A percentile compares a stretch with the other conserved stretches of the same genome.
These are phyloP conservation scores for Pyrrhoderma noxium DNA, from an alignment of 1,284 basidiomycete species.

Conservation along the genomic window DNA sequence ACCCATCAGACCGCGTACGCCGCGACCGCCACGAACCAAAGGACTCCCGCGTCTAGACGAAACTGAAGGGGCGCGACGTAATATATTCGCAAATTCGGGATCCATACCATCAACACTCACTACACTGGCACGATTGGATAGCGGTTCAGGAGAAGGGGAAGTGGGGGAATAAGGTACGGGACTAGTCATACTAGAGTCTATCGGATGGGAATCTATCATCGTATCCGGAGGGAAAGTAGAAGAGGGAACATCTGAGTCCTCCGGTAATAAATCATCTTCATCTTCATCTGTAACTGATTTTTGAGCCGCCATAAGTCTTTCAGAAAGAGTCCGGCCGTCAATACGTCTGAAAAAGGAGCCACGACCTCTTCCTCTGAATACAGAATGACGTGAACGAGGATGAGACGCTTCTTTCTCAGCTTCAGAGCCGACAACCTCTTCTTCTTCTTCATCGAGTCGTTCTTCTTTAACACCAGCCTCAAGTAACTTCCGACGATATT, in stretches of 20 bases:
- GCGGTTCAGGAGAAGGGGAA: conserved; percentile 28
- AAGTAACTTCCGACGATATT: conserved; percentile 47
- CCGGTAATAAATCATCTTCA: conserved; percentile 39
- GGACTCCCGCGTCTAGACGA: conserved; percentile 28
- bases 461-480: conserved; percentile 28
- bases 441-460: conserved; percentile 25
- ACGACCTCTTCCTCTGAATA: conserved; percentile 35
- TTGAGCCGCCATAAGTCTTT: conserved; percentile 50
- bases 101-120: conserved; percentile 80
- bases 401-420: conserved; percentile 32
- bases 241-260: conserved; percentile 40
- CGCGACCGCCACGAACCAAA: conserved; percentile 32
- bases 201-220: conserved; percentile 31
- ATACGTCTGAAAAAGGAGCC: conserved; percentile 32
- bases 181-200: conserved; percentile 19
- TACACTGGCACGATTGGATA: conserved; percentile 40
- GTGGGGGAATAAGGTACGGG: not conserved
- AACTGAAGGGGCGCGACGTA: conserved; percentile 51
- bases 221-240: conserved; percentile 29
- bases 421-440: conserved; percentile 37
- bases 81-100: conserved; percentile 70
- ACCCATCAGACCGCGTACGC: conserved; percentile 22
- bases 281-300: conserved; percentile 40
- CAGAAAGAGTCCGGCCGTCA: conserved; percentile 49
- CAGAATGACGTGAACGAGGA: conserved; percentile 33